A percentile compares a stretch with the other conserved stretches of the same genome.
These are phyloP conservation scores for Candida tetrigidarum DNA, from an alignment of 1,139 yeast genomes.

Conservation along the genomic window DNA sequence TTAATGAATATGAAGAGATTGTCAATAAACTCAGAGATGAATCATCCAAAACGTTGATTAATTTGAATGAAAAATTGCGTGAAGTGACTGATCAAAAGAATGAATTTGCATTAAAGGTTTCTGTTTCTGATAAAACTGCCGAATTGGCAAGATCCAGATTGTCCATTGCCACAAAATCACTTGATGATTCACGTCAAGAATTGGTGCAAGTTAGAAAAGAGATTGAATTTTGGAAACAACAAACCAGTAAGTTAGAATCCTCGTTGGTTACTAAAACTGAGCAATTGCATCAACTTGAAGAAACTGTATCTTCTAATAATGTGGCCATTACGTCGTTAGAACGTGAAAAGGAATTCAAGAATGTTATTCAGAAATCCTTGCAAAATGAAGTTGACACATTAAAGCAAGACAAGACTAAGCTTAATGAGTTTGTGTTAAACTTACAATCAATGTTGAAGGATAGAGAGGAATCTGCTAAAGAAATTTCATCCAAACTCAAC, in stretches of 20 bases:
- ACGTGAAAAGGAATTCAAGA: constrained; percentile 59
- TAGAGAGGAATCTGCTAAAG: constrained; percentile 57
- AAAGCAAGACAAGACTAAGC: constrained; percentile 60
- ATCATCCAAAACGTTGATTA: constrained; percentile 26
- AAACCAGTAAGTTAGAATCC: constrained; percentile 59
- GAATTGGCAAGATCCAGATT: constrained; percentile 41
- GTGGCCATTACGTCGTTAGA: constrained; percentile 52
- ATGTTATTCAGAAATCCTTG: constrained; percentile 54
- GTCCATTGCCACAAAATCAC: constrained; percentile 32
- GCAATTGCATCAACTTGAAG: constrained; percentile 61
- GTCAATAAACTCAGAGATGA: constrained; percentile 36
- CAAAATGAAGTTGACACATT: constrained; percentile 57
- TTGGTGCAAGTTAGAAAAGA: constrained; percentile 52
- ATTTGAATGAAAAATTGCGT: constrained; percentile 33
- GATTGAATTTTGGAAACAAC: constrained; percentile 51
- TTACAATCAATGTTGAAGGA: constrained; percentile 67
- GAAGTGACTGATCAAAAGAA: constrained; percentile 30
- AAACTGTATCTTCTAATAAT: constrained; percentile 48
- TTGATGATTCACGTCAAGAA: constrained; percentile 51
- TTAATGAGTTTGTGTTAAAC: constrained; percentile 63
- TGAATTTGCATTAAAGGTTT: constrained; percentile 34
- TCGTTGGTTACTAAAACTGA: constrained; percentile 57
- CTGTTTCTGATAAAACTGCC: constrained; percentile 34
- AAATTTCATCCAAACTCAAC: constrained; percentile 53
- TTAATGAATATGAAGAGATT: constrained; percentile 31